Evolutionary conservation across 345 rosid species (phyloP).

Genomic region (Bretschneidera sinensis): DNA sequence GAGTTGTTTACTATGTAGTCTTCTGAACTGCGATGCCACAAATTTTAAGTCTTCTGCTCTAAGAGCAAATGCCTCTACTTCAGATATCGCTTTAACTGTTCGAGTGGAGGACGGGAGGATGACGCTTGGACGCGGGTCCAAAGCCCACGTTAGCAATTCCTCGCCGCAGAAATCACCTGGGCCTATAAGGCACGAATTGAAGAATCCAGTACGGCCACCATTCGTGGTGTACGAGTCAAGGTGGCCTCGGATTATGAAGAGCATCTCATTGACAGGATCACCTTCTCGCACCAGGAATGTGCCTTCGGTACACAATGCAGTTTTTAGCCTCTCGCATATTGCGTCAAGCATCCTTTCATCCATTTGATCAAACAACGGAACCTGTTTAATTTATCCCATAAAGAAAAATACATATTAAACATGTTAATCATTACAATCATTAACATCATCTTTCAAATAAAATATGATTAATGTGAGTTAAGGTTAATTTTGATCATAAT

Average conservation of each 20-base stretch:
- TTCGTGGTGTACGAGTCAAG: conserved; percentile 87
- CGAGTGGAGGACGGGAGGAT: conserved; percentile 78
- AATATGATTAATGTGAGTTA: too few relatives aligned
- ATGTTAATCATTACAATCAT: too few relatives aligned
- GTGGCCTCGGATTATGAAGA: conserved; percentile 81
- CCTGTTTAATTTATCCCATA: conserved; percentile 38
- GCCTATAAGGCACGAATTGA: conserved; percentile 72
- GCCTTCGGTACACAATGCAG: conserved; percentile 68
- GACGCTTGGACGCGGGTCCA: conserved; percentile 63
- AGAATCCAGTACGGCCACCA: conserved; percentile 86
- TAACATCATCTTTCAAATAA: too few relatives aligned
- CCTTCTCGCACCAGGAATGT: conserved; percentile 82
- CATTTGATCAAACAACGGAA: conserved; percentile 89
- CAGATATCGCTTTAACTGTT: conserved; percentile 67
- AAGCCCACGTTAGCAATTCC: conserved; percentile 84
- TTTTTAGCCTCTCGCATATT: conserved; percentile 81
- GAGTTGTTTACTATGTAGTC: conserved; percentile 78
- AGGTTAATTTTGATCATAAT: not conserved
- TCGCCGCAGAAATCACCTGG: conserved; percentile 93
- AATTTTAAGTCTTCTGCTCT: conserved; percentile 73
- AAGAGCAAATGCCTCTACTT: conserved; percentile 84
- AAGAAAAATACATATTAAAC: conserved; percentile 5
- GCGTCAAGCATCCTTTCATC: conserved; percentile 93
- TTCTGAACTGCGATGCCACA: conserved; percentile 75
- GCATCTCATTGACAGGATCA: conserved; percentile 86